Base-by-base conservation (phyloP, 768 basidiomycete species). In the Suillus fuscotomentosus region DNA sequence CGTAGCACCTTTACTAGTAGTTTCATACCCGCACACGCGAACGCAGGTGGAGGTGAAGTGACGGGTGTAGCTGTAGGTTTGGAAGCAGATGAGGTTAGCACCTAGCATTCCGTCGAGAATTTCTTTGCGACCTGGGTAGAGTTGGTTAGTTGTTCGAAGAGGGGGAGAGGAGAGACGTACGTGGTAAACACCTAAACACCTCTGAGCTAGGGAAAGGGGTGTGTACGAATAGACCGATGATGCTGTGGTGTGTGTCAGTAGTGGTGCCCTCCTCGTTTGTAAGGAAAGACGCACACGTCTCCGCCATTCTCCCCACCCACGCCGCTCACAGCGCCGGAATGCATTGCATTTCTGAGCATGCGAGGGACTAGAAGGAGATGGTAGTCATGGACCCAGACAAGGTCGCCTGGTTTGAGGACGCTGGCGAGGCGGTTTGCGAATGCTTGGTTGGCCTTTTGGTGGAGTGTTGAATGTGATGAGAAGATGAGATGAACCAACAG, bases 51-150 rank as follows among this genome's bases (percentile, higher is more conserved):
- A 95, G 36, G 87, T 88, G 78, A 99, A 99, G 78, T 99, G 97
- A 7, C 97, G 87, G 11, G 91, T 89, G 80, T 97, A 97, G 3
- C 94, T 95, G 77, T 97, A 97, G 0, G 96, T 97, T 82, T 94
- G 93, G 92, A 99, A 99, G 76, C 94, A 96, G 57, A 98, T 88
- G 41, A 97, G 84, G 78, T 97, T 95, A 57, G 97, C 95, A 38
- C 96, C 95, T 53, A 99, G 89, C 94, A 99, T 97, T 43, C 97
- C 97, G 67, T 98, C 95, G 31, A 99, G 83, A 65, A 99, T 93
- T 78, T 98, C 95, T 70, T 91, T 92, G 55, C 97, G 87, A 57
- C 89, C 89, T 87, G 65, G 17, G n/a, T 17, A 20, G 8, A 11
- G 50, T 57, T 24, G 11, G 15, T 61, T 24, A 43, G 42, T 4